Evolutionary conservation across 2,329 filamentous ascomycete species (phyloP).

Genomic region (Trichoderma sp.): DNA sequence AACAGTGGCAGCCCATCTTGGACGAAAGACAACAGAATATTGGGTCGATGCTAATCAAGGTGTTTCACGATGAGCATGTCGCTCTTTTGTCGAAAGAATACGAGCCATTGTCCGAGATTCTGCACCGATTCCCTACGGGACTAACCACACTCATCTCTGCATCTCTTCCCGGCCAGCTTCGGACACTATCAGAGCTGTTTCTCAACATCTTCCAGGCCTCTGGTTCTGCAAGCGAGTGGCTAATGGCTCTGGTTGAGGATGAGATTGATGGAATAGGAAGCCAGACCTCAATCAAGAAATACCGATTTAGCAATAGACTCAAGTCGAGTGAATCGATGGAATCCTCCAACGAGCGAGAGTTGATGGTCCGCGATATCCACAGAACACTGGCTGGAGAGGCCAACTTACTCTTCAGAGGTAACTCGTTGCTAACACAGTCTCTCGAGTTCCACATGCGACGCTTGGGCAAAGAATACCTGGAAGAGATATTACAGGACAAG

Average conservation of each 20-base stretch:
- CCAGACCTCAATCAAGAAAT: constrained; percentile 72
- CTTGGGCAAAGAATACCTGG: constrained; percentile 87
- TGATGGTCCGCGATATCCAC: constrained; percentile 74
- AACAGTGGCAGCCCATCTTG: constrained; percentile 84
- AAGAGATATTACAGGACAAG: constrained; percentile 83
- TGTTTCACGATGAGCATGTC: constrained; percentile 84
- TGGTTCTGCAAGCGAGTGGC: constrained; percentile 80
- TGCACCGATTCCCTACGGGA: constrained; percentile 82
- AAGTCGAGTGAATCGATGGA: constrained; percentile 68
- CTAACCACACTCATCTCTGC: constrained; percentile 83
- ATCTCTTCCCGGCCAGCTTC: constrained; percentile 74
- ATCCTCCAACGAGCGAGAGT: constrained; percentile 62
- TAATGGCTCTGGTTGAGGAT: constrained; percentile 90
- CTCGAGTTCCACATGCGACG: constrained; percentile 96
- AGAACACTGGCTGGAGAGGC: constrained; percentile 83
- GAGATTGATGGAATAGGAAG: constrained; percentile 93
- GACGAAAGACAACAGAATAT: constrained; percentile 75
- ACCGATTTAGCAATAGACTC: constrained; percentile 70
- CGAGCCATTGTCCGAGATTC: constrained; percentile 73
- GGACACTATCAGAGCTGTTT: constrained; percentile 79
- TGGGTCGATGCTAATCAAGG: constrained; percentile 81
- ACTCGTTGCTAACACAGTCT: constrained; percentile 89
- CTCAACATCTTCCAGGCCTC: constrained; percentile 96
- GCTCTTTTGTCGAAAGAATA: constrained; percentile 88
- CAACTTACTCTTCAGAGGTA: constrained; percentile 92